Conservation (phyloP, 345 rosid species). For the Pistacia vera region DNA sequence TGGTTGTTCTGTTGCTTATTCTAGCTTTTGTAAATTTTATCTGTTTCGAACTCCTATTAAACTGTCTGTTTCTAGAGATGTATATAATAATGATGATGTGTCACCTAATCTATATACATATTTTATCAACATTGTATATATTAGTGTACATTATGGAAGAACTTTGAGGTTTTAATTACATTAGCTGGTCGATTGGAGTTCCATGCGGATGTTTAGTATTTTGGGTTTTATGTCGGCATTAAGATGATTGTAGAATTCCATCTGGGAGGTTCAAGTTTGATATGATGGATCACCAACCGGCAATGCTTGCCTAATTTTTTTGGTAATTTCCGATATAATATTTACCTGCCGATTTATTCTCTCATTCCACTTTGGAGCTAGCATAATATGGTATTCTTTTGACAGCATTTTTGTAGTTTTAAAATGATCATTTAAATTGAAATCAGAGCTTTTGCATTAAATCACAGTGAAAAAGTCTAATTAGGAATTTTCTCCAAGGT, state of each 20-base stretch:
- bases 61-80: background rate
- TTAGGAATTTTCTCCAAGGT: background rate
- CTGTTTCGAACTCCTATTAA: constrained; percentile 5
- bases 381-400: background rate
- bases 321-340: no score
- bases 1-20: background rate
- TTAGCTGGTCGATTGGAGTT: background rate
- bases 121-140: background rate
- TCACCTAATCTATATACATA: no score
- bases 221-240: background rate
- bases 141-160: background rate
- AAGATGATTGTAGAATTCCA: background rate
- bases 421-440: background rate
- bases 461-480: background rate
- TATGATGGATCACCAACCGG: constrained; percentile 10
- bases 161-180: no score
- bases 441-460: background rate
- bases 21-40: background rate
- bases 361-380: background rate
- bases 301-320: background rate
- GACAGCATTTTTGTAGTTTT: background rate
- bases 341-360: background rate
- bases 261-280: background rate
- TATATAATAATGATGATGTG: background rate
- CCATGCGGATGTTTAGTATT: background rate